A percentile compares a stretch with the other conserved stretches of the same genome.
phyloP scores from a whole-genome alignment of 768 basidiomycete species.

The Clitopilus passeckerianus region DNA sequence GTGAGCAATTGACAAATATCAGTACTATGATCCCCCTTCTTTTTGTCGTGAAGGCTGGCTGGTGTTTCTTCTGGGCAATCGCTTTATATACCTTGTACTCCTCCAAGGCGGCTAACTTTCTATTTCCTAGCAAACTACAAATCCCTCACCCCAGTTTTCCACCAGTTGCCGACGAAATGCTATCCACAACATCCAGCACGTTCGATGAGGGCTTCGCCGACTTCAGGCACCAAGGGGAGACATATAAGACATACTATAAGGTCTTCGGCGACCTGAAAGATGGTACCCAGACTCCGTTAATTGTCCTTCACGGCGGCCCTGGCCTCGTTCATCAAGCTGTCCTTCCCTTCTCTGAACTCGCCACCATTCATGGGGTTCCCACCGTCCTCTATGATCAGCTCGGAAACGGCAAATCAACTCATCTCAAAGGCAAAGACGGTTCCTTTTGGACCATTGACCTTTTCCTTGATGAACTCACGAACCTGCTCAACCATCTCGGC shows the following conservation, averaged over 20 bases:
- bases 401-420: constrained; percentile 50
- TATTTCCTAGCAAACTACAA: not conserved
- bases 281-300: constrained; percentile 30
- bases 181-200: not conserved
- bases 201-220: not conserved
- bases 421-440: constrained; percentile 41
- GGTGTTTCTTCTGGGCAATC: too few relatives aligned
- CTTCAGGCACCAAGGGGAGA: constrained; percentile 8
- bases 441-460: constrained; percentile 51
- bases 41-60: too few relatives aligned
- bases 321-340: constrained; percentile 30
- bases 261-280: constrained; percentile 36
- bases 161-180: not conserved
- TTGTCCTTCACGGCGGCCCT: constrained; percentile 52
- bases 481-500: constrained; percentile 36
- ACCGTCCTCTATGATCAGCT: constrained; percentile 54
- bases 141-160: not conserved
- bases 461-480: constrained; percentile 47
- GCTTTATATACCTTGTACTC: too few relatives aligned
- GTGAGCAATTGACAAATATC: too few relatives aligned
- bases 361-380: not conserved
- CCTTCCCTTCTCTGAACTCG: not conserved
- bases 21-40: too few relatives aligned
- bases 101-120: too few relatives aligned
- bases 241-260: constrained; percentile 46